These are phyloP conservation scores for Xylaria intraflava DNA, from an alignment of 495 filamentous ascomycete species.

Conservation along the genomic window DNA sequence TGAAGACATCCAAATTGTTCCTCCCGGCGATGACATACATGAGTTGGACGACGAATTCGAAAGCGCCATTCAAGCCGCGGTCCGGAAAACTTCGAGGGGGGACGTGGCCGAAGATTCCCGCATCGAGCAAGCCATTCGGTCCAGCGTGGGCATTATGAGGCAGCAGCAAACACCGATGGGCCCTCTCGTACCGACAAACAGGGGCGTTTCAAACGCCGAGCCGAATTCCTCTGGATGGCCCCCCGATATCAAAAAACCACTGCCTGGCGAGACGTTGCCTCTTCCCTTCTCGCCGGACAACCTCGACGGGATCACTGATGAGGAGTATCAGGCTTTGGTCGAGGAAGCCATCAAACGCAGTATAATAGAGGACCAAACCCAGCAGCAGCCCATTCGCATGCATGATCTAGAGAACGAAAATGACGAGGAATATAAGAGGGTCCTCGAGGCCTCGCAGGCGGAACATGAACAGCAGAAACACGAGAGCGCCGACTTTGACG, in stretches of 20 bases:
- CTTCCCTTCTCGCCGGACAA: slow-evolving; percentile 23
- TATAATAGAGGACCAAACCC: slow-evolving; percentile 42
- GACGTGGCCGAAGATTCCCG: slow-evolving; percentile 58
- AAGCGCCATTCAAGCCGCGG: slow-evolving; percentile 59
- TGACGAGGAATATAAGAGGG: slow-evolving; percentile 25
- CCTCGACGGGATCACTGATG: slow-evolving; percentile 34
- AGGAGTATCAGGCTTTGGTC: slow-evolving; percentile 49
- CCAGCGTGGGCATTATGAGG: slow-evolving; percentile 57
- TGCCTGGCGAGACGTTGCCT: slow-evolving; percentile 22
- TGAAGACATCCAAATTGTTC: slow-evolving; percentile 8
- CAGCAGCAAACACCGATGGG: slow-evolving; percentile 19
- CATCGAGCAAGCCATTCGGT: slow-evolving; percentile 63
- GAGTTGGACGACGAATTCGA: slow-evolving; percentile 53
- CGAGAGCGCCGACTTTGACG: slow-evolving; percentile 23
- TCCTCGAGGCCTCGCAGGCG: slow-evolving; percentile 18
- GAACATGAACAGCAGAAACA: slow-evolving; percentile 13
- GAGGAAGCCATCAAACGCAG: slow-evolving; percentile 54
- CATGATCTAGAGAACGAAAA: slow-evolving; percentile 37
- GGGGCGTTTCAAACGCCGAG: not conserved
- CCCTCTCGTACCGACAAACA: slow-evolving; percentile 5
- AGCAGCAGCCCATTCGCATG: slow-evolving; percentile 16
- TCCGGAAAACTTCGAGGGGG: slow-evolving; percentile 60
- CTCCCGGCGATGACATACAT: slow-evolving; percentile 7
- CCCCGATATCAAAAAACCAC: slow-evolving; percentile 16
- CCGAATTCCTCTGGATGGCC: slow-evolving; percentile 10